phyloP scores from a whole-genome alignment of 2,329 filamentous ascomycete species.

The Neonectria neomacrospora region DNA sequence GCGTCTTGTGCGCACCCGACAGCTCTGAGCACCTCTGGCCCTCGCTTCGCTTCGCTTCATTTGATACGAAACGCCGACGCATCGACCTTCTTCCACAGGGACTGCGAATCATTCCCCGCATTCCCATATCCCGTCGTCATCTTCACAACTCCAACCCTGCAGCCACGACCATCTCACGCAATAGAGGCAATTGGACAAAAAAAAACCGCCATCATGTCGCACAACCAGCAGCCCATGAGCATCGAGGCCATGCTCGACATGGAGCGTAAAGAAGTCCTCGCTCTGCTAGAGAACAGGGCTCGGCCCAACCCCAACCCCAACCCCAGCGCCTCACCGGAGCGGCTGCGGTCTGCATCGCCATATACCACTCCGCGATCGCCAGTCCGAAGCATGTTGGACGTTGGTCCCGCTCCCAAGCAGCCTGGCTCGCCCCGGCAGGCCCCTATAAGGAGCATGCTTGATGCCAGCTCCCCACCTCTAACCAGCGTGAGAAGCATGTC shows the following conservation, averaged over 20 bases:
- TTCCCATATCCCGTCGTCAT: slow-evolving; percentile 12
- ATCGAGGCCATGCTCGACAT: slow-evolving; percentile 81
- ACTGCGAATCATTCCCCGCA: slow-evolving; percentile 23
- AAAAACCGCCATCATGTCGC: slow-evolving; percentile 47
- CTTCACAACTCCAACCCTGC: slow-evolving; percentile 4
- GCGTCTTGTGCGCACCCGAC: slow-evolving; percentile 26
- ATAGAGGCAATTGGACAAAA: slow-evolving; percentile 12
- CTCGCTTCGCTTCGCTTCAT: slow-evolving; percentile 2
- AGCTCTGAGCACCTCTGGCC: not conserved
- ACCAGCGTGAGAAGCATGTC: slow-evolving; percentile 63
- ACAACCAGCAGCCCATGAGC: slow-evolving; percentile 68
- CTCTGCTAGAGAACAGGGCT: slow-evolving; percentile 68
- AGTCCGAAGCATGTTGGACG: slow-evolving; percentile 63
- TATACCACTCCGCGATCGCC: slow-evolving; percentile 70
- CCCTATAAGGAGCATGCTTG: slow-evolving; percentile 67
- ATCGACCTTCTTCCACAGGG: slow-evolving; percentile 8
- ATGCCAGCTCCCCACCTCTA: slow-evolving; percentile 52
- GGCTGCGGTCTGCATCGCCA: slow-evolving; percentile 63
- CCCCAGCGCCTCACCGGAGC: slow-evolving; percentile 43
- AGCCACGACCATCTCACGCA: slow-evolving; percentile 3
- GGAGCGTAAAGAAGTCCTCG: slow-evolving; percentile 79
- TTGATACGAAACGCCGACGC: slow-evolving; percentile 6
- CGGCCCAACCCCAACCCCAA: slow-evolving; percentile 46
- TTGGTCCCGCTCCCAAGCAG: slow-evolving; percentile 36
- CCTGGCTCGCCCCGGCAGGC: slow-evolving; percentile 58